Evolutionary conservation across 306 rosid species (phyloP).

Genomic region (Trichosanthes cucumerina): DNA sequence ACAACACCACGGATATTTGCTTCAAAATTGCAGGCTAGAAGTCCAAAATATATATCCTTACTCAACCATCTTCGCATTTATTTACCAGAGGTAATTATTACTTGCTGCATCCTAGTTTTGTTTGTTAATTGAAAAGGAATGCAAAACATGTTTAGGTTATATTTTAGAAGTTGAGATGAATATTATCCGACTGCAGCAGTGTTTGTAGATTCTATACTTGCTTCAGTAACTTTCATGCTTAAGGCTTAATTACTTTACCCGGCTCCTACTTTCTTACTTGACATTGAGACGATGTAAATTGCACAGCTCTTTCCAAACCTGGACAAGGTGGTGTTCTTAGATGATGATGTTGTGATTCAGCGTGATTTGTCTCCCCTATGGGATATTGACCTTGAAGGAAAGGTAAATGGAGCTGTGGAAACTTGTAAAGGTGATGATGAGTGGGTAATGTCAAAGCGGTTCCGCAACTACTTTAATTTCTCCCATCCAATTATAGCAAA

Average conservation of each 20-base stretch:
- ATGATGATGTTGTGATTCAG: conserved; percentile 93
- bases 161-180: not conserved
- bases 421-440: conserved; percentile 93
- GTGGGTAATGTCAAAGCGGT: conserved; percentile 95
- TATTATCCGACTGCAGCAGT: not conserved
- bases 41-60: conserved; percentile 95
- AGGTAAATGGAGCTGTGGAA: conserved; percentile 95
- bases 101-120: not conserved
- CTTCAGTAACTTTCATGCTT: not conserved
- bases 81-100: conserved; percentile 74
- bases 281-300: conserved; percentile 24
- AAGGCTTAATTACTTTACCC: not conserved
- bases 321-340: conserved; percentile 85
- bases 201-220: not conserved
- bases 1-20: conserved; percentile 64
- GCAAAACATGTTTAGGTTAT: not conserved
- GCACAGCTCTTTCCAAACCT: conserved; percentile 89
- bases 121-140: not conserved
- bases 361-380: conserved; percentile 79
- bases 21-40: conserved; percentile 83
- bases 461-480: conserved; percentile 90
- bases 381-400: conserved; percentile 84
- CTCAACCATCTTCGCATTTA: conserved; percentile 96
- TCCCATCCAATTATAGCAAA: conserved; percentile 67
- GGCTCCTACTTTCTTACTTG: not conserved